A percentile compares a stretch with the other conserved stretches of the same genome.
Conservation (phyloP, 2,329 filamentous ascomycete genomes). For the Botrytis paeoniae region DNA sequence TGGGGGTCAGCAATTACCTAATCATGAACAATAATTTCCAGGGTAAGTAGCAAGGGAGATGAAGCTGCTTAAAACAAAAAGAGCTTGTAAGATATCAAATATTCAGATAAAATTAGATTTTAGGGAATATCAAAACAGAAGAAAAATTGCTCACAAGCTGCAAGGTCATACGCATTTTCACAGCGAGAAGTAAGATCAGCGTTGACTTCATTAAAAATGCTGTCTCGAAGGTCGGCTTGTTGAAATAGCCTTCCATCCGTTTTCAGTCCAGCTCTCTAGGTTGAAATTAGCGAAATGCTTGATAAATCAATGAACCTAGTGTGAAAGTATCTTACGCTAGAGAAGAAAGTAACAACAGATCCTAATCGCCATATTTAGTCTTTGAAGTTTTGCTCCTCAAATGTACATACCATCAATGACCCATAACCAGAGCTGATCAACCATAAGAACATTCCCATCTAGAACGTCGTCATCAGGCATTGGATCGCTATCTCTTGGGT, state of each 20-base stretch:
- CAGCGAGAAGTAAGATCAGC: slow-evolving; percentile 23
- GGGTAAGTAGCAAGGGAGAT: not conserved
- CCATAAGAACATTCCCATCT: slow-evolving; percentile 22
- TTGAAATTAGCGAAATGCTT: not conserved
- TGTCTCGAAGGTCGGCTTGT: slow-evolving; percentile 23
- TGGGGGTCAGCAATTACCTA: not conserved
- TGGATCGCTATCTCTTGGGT: slow-evolving; percentile 1
- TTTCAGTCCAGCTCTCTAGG: not conserved
- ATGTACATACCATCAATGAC: slow-evolving; percentile 18
- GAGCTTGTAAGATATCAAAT: not conserved
- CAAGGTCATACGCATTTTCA: slow-evolving; percentile 22
- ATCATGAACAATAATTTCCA: not conserved
- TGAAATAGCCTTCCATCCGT: slow-evolving; percentile 20
- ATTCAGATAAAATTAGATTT: not conserved
- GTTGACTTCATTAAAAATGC: slow-evolving; percentile 24
- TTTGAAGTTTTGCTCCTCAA: not conserved
- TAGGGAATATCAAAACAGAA: not conserved
- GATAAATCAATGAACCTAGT: not conserved
- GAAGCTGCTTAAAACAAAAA: not conserved
- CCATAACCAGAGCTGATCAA: slow-evolving; percentile 23
- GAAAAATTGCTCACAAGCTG: slow-evolving; percentile 9
- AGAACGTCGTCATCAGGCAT: slow-evolving; percentile 16
- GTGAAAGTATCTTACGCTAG: not conserved
- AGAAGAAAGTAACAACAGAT: not conserved
- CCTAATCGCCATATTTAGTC: not conserved